Percentiles rank a stretch among this genome's conserved stretches.
Conservation (phyloP, 108 stramenopile genomes). For the Halocafeteria seosinensis region DNA sequence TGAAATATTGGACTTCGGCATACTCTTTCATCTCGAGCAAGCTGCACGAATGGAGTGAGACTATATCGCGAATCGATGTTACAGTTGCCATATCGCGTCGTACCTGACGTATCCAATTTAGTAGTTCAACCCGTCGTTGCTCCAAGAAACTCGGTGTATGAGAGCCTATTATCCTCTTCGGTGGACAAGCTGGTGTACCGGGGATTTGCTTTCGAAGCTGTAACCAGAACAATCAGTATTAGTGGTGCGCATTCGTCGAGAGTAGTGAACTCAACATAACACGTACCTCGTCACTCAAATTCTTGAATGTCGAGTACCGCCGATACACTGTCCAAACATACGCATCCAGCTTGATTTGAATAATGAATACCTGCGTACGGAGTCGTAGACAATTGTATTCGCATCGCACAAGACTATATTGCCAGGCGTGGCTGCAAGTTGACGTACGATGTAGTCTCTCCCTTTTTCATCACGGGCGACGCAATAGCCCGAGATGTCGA, state of each 20-base stretch:
- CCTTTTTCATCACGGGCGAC: not conserved
- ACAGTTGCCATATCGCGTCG: not conserved
- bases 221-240: not conserved
- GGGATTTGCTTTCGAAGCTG: not conserved
- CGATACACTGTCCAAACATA: conserved; percentile 3
- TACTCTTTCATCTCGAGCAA: not conserved
- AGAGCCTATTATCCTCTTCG: not conserved
- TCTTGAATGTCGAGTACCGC: not conserved
- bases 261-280: not conserved
- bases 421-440: not conserved
- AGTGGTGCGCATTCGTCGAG: not conserved
- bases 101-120: not conserved
- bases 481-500: not conserved
- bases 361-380: not conserved
- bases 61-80: not conserved
- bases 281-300: not conserved
- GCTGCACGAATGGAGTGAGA: not conserved
- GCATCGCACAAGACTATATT: not conserved
- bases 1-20: not conserved
- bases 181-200: not conserved
- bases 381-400: not conserved
- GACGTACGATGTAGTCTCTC: not conserved
- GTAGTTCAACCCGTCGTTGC: not conserved
- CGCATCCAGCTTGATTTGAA: not conserved
- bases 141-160: not conserved